Evolutionary conservation across 768 basidiomycete genomes (phyloP), one percentile per base, ranked within the genome.

Genomic region (Sutorius australiensis): DNA sequence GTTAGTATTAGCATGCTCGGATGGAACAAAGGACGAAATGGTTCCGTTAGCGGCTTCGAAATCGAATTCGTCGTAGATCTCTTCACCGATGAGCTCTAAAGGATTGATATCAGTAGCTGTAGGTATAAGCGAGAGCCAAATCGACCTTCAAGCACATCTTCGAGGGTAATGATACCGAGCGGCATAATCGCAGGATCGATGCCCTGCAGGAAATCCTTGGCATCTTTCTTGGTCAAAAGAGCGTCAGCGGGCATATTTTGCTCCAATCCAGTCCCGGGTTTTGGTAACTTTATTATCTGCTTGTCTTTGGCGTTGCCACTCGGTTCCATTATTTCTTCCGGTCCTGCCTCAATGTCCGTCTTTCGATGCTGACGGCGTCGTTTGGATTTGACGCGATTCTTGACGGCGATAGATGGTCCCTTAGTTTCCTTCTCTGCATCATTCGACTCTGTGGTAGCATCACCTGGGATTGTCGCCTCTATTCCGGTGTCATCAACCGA

Each of bases 31-130:
- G 49, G 63, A 72, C 19, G 71, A 75, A 56, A 76, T 62, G 65
- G 81, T 63, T 77, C 79, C 80, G 56, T 76, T 80, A n/a, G 80
- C 80, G 38, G 87, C 89, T 67, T 89, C 81, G 11, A 80, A 78
- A 63, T 93, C 92, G 65, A 90, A 93, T 71, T 94, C 92, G 63
- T 94, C 91, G 55, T 89, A 91, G 48, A 95, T 93, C 62, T 94
- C 92, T 71, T 94, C 91, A 13, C 92, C 92, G 50, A 95, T 94
- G 11, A 95, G 77, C 65, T 94, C 92, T 90, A 60, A 32, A 46
- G 14, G n/a, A 16, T 3, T 6, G 3, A 51, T 19, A 10, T 67
- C 33, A 62, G 50, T 17, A 0, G 32, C 11, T 4, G 28, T 6
- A 3, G 40, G 13, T 10, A 34, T 6, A n/a, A 37, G 3, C 5